Percentiles rank a stretch among this genome's conserved stretches.
Conservation (phyloP, 176 grass and related monocot genomes). For the Dendrocalamus sinicus region DNA sequence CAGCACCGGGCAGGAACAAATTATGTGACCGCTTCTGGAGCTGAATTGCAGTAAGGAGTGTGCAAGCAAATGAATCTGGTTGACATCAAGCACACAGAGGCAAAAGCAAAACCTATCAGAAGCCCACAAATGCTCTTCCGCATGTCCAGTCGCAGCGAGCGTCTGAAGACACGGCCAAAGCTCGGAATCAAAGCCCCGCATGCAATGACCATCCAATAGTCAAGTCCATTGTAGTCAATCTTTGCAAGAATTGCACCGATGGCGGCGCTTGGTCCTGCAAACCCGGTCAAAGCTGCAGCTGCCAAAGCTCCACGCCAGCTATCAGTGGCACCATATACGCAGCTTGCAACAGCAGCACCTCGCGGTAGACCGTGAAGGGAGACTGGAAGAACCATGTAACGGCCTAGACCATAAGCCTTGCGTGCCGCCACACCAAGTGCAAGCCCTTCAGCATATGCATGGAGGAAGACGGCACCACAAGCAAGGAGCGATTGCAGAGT, state of each 20-base stretch:
- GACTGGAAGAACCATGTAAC: slow-evolving; percentile 93
- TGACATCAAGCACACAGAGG: slow-evolving; percentile 85
- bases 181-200: slow-evolving; percentile 83
- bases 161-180: slow-evolving; percentile 71
- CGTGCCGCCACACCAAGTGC: slow-evolving; percentile 89
- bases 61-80: slow-evolving; percentile 95
- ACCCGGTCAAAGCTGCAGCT: slow-evolving; percentile 73
- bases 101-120: slow-evolving; percentile 79
- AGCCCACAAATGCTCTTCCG: slow-evolving; percentile 73
- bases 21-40: slow-evolving; percentile 96
- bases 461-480: slow-evolving; percentile 79
- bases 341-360: slow-evolving; percentile 84
- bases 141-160: slow-evolving; percentile 67
- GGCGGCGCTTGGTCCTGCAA: slow-evolving; percentile 79
- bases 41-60: slow-evolving; percentile 97
- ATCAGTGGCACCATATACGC: slow-evolving; percentile 84
- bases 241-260: slow-evolving; percentile 82
- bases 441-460: slow-evolving; percentile 87
- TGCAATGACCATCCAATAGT: slow-evolving; percentile 93
- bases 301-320: slow-evolving; percentile 91
- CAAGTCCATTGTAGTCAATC: slow-evolving; percentile 78
- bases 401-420: slow-evolving; percentile 88
- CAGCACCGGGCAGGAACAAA: neutral
- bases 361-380: slow-evolving; percentile 93
- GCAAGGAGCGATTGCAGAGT: slow-evolving; percentile 86